These are phyloP conservation scores for Candida boleticola DNA, from an alignment of 805 yeast species.

Conservation along the genomic window DNA sequence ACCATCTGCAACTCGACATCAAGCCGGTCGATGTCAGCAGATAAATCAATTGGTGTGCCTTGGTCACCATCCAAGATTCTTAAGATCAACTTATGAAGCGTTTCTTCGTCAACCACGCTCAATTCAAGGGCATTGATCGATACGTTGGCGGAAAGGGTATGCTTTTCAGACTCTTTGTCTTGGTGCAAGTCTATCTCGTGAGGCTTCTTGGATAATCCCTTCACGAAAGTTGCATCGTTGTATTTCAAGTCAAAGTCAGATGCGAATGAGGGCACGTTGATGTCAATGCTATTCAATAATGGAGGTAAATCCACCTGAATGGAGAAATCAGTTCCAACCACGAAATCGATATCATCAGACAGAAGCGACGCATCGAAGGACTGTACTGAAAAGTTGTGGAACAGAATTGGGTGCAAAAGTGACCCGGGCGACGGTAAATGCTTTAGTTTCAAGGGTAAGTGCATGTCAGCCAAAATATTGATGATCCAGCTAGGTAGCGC, in stretches of 20 bases:
- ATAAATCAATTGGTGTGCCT: background rate
- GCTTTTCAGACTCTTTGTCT: background rate
- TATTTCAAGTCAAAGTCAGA: background rate
- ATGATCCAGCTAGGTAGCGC: slow-evolving; percentile 2
- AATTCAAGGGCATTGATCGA: background rate
- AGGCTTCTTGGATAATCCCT: background rate
- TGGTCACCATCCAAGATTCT: background rate
- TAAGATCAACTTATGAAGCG: background rate
- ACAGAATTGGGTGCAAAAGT: background rate
- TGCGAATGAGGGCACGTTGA: background rate
- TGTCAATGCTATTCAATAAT: background rate
- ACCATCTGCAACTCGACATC: background rate
- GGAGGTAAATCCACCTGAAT: background rate
- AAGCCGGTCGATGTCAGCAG: background rate
- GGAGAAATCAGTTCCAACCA: background rate
- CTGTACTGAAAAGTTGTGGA: background rate
- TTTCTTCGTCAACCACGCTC: background rate
- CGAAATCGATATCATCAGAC: background rate
- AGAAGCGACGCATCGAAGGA: background rate
- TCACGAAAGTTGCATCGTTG: background rate
- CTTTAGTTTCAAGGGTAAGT: slow-evolving; percentile 1
- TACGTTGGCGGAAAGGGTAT: background rate
- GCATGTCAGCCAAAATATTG: background rate
- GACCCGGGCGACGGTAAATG: background rate
- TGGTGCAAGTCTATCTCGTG: background rate